phyloP scores from a whole-genome alignment of 805 yeast genomes.

The Dipodascopsis uninucleata region DNA sequence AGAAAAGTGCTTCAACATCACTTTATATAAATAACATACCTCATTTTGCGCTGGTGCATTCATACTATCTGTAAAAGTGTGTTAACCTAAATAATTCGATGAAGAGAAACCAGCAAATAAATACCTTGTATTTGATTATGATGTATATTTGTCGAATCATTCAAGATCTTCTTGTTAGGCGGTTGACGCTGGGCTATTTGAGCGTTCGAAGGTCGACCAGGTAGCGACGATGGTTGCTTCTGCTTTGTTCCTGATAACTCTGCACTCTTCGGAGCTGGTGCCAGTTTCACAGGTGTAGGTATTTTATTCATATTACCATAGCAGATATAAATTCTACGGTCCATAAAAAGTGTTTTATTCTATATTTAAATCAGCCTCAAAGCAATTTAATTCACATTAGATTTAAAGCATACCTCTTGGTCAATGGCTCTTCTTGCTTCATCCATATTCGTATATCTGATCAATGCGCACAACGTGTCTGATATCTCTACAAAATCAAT shows the following conservation, averaged over 20 bases:
- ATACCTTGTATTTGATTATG: background rate
- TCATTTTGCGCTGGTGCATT: too few species aligned
- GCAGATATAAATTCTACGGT: conserved; percentile 21
- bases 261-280: conserved; percentile 24
- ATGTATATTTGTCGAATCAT: background rate
- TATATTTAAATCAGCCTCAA: too few species aligned
- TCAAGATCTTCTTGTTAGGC: background rate
- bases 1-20: conserved; percentile 2
- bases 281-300: conserved; percentile 22
- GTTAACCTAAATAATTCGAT: background rate
- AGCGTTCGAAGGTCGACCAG: too few species aligned
- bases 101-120: too few species aligned
- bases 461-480: conserved; percentile 14
- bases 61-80: background rate
- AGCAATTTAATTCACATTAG: background rate
- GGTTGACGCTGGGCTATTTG: background rate
- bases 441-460: conserved; percentile 13
- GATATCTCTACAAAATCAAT: background rate
- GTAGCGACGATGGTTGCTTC: too few species aligned
- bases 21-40: too few species aligned
- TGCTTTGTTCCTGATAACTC: background rate
- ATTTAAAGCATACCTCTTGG: conserved; percentile 9
- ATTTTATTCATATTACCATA: conserved; percentile 16
- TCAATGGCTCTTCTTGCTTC: conserved; percentile 23
- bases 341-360: conserved; percentile 23